phyloP scores from a whole-genome alignment of 2,329 filamentous ascomycete species.

The Malbranchea cinnamomea region DNA sequence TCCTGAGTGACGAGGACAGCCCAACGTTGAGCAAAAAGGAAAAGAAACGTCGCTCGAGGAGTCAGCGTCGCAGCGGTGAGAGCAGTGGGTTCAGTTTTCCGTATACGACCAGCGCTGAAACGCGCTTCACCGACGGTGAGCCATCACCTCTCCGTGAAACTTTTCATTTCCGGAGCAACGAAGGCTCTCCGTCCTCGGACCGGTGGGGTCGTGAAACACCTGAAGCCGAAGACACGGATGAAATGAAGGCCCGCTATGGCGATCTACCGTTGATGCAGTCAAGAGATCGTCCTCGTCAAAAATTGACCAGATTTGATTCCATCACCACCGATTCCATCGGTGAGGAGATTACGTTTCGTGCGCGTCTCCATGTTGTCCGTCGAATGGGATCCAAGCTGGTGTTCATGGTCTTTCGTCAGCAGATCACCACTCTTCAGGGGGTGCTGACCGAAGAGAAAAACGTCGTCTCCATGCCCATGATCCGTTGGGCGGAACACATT shows the following conservation, averaged over 20 bases:
- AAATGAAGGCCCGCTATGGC: constrained; percentile 45
- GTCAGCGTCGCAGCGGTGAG: constrained; percentile 22
- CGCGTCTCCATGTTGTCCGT: constrained; percentile 62
- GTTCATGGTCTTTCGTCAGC: constrained; percentile 76
- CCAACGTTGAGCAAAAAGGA: constrained; percentile 30
- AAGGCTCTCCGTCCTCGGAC: too few relatives aligned
- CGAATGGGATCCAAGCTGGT: constrained; percentile 69
- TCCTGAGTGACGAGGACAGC: constrained; percentile 23
- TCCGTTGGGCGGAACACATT: constrained; percentile 77
- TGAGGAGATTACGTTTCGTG: constrained; percentile 50
- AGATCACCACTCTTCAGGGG: constrained; percentile 69
- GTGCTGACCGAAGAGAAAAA: constrained; percentile 51
- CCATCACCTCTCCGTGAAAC: too few relatives aligned
- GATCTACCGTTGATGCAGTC: constrained; percentile 44
- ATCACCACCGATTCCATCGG: constrained; percentile 40
- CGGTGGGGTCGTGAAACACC: constrained; percentile 33
- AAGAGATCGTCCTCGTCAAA: constrained; percentile 33
- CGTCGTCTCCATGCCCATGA: constrained; percentile 54
- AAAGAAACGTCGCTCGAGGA: constrained; percentile 27
- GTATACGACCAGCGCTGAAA: too few relatives aligned
- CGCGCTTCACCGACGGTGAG: too few relatives aligned
- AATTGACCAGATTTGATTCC: constrained; percentile 35
- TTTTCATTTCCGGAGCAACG: too few relatives aligned
- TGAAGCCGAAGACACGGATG: constrained; percentile 38
- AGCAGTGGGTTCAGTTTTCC: constrained; percentile 20